A percentile compares a stretch with the other conserved stretches of the same genome.
Conservation (phyloP, 345 rosid species). For the Pugionium dolabratum region DNA sequence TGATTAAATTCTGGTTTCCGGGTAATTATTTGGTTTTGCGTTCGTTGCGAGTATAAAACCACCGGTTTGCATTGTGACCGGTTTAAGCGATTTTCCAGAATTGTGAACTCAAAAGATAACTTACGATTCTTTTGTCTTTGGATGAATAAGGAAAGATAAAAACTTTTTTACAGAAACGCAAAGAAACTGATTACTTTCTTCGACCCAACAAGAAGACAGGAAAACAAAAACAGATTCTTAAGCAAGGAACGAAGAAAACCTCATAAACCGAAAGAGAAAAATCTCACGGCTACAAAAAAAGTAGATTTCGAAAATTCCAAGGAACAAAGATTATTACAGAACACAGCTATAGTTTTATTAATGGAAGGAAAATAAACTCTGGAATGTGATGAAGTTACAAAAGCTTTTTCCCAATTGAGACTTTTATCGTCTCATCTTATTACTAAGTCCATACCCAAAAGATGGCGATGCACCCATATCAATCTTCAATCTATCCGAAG, state of each 20-base stretch:
- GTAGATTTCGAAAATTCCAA: slow-evolving; percentile 15
- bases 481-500: slow-evolving; percentile 45
- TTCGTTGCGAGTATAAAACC: not conserved
- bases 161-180: not conserved
- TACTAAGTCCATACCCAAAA: slow-evolving; percentile 21
- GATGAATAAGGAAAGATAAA: not conserved
- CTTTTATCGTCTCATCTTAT: slow-evolving; percentile 22
- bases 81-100: not conserved
- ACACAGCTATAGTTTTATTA: slow-evolving; percentile 28
- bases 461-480: slow-evolving; percentile 42
- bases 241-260: not conserved
- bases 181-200: slow-evolving; percentile 3
- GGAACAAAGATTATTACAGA: slow-evolving; percentile 30
- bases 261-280: not conserved
- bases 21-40: not conserved
- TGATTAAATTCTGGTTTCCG: not conserved
- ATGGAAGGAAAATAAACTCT: slow-evolving; percentile 14
- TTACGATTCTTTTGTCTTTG: not conserved
- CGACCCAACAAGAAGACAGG: not conserved
- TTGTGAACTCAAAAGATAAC: not conserved
- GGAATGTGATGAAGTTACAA: slow-evolving; percentile 19
- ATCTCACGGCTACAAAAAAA: not conserved
- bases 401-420: not conserved
- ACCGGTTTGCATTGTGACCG: slow-evolving; percentile 15
- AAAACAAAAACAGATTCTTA: not conserved